A percentile compares a stretch with the other conserved stretches of the same genome.
phyloP scores from a whole-genome alignment of 306 rosid species.

The Casuarina glauca region DNA sequence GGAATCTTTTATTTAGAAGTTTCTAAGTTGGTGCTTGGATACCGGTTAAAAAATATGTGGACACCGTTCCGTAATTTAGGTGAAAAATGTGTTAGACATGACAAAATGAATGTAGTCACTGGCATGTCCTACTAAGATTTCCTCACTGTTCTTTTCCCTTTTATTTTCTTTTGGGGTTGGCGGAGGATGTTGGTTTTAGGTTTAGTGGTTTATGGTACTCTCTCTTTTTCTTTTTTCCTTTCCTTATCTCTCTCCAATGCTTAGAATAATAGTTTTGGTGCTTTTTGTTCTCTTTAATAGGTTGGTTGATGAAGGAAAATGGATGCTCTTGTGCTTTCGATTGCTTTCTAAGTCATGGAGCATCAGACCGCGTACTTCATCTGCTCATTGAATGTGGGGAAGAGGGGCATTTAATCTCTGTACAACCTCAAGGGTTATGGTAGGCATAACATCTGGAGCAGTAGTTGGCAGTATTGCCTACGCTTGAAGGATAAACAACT shows the following conservation, averaged over 20 bases:
- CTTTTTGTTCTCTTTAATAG: constrained; percentile 37
- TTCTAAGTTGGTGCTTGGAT: neutral
- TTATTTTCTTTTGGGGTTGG: neutral
- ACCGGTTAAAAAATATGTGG: neutral
- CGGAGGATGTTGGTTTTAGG: neutral
- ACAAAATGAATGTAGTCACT: neutral
- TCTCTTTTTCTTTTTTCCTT: neutral
- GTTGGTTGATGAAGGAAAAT: constrained; percentile 85
- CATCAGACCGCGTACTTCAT: constrained; percentile 81
- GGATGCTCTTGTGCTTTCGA: constrained; percentile 97
- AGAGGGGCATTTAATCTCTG: constrained; percentile 56
- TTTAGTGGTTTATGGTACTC: neutral
- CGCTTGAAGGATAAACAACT: constrained; percentile 87
- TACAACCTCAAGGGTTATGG: constrained; percentile 61
- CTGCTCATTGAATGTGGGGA: constrained; percentile 76
- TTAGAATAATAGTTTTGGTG: constrained; percentile 19
- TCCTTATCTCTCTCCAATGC: constrained; percentile 7
- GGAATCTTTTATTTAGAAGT: neutral
- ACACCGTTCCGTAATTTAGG: neutral
- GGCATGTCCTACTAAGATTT: neutral
- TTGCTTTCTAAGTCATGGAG: constrained; percentile 95
- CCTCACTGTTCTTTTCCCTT: neutral
- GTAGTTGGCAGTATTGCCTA: constrained; percentile 97
- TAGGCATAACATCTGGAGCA: constrained; percentile 64
- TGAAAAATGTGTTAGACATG: neutral